These are phyloP conservation scores for Citrus unshiu DNA, from an alignment of 345 rosid species.

Conservation along the genomic window DNA sequence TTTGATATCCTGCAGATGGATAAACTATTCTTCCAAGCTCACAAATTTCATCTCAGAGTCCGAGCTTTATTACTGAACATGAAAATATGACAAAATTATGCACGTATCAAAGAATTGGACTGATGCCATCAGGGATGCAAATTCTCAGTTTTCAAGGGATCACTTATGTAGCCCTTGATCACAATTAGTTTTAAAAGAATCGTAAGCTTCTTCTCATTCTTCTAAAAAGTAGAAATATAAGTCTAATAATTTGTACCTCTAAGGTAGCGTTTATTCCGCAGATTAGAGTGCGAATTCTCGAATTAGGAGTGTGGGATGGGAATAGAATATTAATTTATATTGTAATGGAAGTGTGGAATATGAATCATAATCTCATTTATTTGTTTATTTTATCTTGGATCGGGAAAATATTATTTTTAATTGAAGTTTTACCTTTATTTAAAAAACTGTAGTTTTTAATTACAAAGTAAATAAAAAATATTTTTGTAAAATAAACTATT, in stretches of 20 bases:
- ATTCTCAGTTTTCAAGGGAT: background rate
- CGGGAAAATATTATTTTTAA: fast-evolving
- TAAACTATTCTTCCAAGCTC: background rate
- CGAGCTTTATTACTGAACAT: background rate
- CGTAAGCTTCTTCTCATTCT: background rate
- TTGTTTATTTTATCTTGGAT: too few relatives aligned
- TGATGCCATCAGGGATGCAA: background rate
- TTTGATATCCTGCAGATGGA: background rate
- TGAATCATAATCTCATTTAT: too few relatives aligned
- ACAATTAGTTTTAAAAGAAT: background rate
- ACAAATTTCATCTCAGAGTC: background rate
- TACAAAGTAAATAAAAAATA: too few relatives aligned
- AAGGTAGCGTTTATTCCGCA: too few relatives aligned
- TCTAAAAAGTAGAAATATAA: too few relatives aligned
- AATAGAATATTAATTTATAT: too few relatives aligned
- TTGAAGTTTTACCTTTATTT: too few relatives aligned
- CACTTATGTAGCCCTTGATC: background rate
- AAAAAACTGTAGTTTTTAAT: too few relatives aligned
- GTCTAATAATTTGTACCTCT: background rate
- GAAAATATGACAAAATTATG: background rate
- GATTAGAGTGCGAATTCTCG: fast-evolving
- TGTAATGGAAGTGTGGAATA: too few relatives aligned
- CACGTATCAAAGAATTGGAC: background rate
- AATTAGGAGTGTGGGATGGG: fast-evolving
- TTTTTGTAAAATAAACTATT: too few relatives aligned